Percentiles rank a stretch among this genome's conserved stretches.
These are phyloP conservation scores for Dissophora ornata DNA, from an alignment of 192 early-diverging fungal genomes.

Conservation along the genomic window DNA sequence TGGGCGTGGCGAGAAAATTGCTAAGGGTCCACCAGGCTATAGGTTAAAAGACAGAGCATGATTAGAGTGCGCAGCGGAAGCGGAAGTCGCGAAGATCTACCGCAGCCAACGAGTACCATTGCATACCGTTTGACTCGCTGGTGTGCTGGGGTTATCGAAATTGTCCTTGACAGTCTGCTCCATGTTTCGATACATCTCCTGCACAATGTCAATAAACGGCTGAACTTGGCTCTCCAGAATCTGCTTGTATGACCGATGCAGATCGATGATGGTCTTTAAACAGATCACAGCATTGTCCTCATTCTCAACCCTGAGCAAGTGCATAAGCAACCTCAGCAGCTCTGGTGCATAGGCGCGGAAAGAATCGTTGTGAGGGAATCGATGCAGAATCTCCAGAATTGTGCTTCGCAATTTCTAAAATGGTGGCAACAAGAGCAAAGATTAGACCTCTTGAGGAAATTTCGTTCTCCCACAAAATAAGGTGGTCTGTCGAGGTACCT, in stretches of 20 bases:
- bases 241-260: conserved; percentile 89
- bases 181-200: conserved; percentile 96
- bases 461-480: neutral
- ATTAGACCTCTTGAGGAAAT: neutral
- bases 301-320: conserved; percentile 88
- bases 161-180: conserved; percentile 81
- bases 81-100: too few species aligned
- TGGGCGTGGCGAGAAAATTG: conserved; percentile 74
- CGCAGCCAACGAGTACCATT: too few species aligned
- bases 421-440: neutral
- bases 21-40: conserved; percentile 52
- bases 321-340: conserved; percentile 79
- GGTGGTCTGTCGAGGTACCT: too few species aligned
- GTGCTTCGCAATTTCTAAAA: conserved; percentile 87
- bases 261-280: conserved; percentile 94
- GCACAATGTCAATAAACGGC: conserved; percentile 90
- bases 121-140: conserved; percentile 55
- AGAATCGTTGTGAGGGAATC: conserved; percentile 90
- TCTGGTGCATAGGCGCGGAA: conserved; percentile 82
- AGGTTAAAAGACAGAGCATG: neutral
- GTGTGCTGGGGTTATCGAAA: conserved; percentile 82
- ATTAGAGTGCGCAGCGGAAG: too few species aligned
- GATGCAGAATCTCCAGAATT: conserved; percentile 91
- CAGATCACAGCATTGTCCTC: conserved; percentile 97
- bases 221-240: conserved; percentile 88